Conservation (phyloP, 305 asterid genomes). For the Coffea humblotiana region DNA sequence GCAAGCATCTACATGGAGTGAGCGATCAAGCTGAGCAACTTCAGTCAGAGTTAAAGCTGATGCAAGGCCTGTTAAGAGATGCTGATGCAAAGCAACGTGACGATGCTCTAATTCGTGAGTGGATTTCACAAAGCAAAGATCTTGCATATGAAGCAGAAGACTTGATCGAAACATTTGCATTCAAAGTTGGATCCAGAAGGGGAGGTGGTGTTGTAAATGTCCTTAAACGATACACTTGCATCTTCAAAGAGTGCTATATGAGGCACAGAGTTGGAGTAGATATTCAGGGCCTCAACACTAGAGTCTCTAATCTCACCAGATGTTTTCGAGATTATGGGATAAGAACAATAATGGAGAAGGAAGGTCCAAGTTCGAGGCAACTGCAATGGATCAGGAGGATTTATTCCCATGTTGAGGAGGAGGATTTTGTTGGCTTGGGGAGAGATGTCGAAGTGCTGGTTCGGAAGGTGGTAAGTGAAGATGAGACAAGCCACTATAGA, state of each 20-base stretch:
- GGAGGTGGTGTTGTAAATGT: too few relatives aligned
- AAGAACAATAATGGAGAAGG: constrained; percentile 27
- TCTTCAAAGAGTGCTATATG: constrained; percentile 25
- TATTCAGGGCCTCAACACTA: constrained; percentile 30
- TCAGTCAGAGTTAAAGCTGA: too few relatives aligned
- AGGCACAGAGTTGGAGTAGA: constrained; percentile 12
- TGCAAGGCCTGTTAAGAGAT: too few relatives aligned
- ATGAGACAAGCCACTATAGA: too few relatives aligned
- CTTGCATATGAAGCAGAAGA: too few relatives aligned
- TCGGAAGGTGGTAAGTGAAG: not conserved
- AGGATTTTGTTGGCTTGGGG: not conserved
- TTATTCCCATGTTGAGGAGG: not conserved
- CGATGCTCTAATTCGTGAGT: too few relatives aligned
- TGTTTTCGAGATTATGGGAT: constrained; percentile 26
- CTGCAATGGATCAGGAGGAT: not conserved
- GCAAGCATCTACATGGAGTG: too few relatives aligned
- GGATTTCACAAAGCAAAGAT: too few relatives aligned
- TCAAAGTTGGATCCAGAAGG: too few relatives aligned
- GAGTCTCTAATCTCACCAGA: constrained; percentile 34
- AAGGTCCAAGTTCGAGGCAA: not conserved
- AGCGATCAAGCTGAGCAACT: too few relatives aligned
- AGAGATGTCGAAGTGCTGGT: not conserved
- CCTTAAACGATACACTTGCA: not conserved
- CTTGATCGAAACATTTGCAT: too few relatives aligned
- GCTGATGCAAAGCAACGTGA: too few relatives aligned